These are phyloP conservation scores for Leucosporidium yakuticum DNA, from an alignment of 768 basidiomycete genomes.

Conservation along the genomic window DNA sequence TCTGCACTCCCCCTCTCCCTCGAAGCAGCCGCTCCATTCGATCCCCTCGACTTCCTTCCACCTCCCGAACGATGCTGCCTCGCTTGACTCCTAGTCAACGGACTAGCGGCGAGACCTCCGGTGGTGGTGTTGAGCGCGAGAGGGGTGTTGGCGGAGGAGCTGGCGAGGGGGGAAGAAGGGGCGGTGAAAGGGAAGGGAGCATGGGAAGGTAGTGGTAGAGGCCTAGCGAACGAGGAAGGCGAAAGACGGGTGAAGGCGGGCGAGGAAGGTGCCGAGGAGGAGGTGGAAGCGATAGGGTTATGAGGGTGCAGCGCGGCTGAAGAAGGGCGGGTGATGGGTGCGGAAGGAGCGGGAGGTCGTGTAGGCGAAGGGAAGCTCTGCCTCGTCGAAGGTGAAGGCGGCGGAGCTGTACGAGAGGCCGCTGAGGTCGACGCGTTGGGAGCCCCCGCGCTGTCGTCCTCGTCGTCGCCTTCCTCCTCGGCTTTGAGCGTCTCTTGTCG, in stretches of 20 bases:
- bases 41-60: background rate
- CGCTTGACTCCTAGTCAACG: background rate
- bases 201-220: background rate
- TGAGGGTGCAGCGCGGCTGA: background rate
- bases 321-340: background rate
- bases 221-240: background rate
- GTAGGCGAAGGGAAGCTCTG: background rate
- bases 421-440: background rate
- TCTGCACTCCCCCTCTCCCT: background rate
- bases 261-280: background rate
- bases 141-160: background rate
- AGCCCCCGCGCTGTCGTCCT: conserved; percentile 14
- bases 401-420: background rate
- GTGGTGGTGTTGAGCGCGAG: background rate
- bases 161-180: background rate
- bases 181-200: background rate
- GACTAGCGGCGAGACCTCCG: too few species aligned
- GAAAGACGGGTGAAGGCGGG: background rate
- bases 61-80: background rate
- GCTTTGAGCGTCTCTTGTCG: conserved; percentile 30
- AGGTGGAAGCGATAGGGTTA: background rate
- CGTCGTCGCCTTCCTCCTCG: conserved; percentile 30
- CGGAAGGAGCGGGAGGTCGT: background rate
- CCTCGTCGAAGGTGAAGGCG: background rate
- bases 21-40: background rate